phyloP scores from a whole-genome alignment of 2,329 filamentous ascomycete genomes.

The Cadophora gregata region DNA sequence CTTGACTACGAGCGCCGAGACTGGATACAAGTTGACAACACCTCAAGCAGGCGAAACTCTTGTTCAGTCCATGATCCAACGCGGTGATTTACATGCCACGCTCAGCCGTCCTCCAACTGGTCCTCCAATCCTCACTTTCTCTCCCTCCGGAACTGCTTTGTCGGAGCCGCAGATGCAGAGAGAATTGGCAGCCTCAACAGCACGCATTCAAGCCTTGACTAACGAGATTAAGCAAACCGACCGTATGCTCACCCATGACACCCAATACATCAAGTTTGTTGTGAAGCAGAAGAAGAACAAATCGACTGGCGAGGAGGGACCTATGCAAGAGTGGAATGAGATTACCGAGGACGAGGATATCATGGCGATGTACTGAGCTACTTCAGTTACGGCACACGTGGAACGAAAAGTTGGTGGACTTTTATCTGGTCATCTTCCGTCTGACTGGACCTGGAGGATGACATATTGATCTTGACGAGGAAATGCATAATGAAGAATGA shows the following conservation, averaged over 20 bases:
- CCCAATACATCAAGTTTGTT: slow-evolving; percentile 57
- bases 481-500: slow-evolving; percentile 28
- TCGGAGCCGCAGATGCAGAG: slow-evolving; percentile 58
- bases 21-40: slow-evolving; percentile 50
- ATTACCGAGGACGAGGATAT: slow-evolving; percentile 43
- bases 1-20: slow-evolving; percentile 60
- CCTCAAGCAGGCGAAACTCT: slow-evolving; percentile 54
- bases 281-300: slow-evolving; percentile 50
- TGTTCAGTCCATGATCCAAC: slow-evolving; percentile 60
- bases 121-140: slow-evolving; percentile 58
- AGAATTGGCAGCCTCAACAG: slow-evolving; percentile 52
- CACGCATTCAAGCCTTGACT: slow-evolving; percentile 53
- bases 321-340: slow-evolving; percentile 35
- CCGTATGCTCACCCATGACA: slow-evolving; percentile 59
- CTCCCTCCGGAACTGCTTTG: slow-evolving; percentile 49
- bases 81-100: slow-evolving; percentile 58
- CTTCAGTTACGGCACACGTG: background rate
- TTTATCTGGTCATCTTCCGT: background rate
- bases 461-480: slow-evolving; percentile 18
- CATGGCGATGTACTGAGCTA: slow-evolving; percentile 36
- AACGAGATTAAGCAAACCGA: slow-evolving; percentile 58
- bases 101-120: slow-evolving; percentile 53
- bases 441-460: background rate
- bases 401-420: slow-evolving; percentile 9
- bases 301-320: slow-evolving; percentile 22